phyloP scores from a whole-genome alignment of 441 rosid genomes.

The Omphalea diandra region DNA sequence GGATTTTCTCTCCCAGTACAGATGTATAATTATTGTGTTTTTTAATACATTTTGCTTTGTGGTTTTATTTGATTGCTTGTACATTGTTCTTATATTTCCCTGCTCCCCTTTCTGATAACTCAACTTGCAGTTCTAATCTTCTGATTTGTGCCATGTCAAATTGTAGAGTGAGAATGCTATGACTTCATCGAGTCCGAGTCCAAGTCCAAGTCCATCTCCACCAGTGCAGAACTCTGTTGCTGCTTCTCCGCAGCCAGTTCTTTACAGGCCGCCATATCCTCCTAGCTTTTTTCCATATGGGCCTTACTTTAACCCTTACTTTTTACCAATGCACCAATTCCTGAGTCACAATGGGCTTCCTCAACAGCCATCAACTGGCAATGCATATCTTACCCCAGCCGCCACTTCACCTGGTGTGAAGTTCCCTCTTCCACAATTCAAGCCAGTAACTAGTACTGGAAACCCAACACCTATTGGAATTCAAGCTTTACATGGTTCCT shows the following conservation, averaged over 20 bases:
- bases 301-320: constrained; percentile 60
- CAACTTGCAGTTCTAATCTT: background rate
- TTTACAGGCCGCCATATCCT: constrained; percentile 73
- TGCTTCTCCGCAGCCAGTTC: constrained; percentile 57
- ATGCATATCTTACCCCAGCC: constrained; percentile 55
- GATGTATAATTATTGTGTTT: background rate
- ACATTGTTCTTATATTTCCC: background rate
- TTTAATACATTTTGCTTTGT: background rate
- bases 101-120: background rate
- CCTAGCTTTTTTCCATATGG: constrained; percentile 65
- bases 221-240: constrained; percentile 49
- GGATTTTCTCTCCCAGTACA: background rate
- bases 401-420: constrained; percentile 58
- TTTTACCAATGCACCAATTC: constrained; percentile 66
- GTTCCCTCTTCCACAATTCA: constrained; percentile 51
- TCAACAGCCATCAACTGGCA: constrained; percentile 63
- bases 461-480: constrained; percentile 50
- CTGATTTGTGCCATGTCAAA: constrained; percentile 24
- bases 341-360: constrained; percentile 58
- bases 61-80: background rate
- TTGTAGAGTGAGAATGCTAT: constrained; percentile 61
- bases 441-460: constrained; percentile 50
- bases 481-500: constrained; percentile 51
- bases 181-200: constrained; percentile 44
- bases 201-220: constrained; percentile 51